Evolutionary conservation across 2,329 filamentous ascomycete genomes (phyloP).

Genomic region (Colletotrichum sp.): DNA sequence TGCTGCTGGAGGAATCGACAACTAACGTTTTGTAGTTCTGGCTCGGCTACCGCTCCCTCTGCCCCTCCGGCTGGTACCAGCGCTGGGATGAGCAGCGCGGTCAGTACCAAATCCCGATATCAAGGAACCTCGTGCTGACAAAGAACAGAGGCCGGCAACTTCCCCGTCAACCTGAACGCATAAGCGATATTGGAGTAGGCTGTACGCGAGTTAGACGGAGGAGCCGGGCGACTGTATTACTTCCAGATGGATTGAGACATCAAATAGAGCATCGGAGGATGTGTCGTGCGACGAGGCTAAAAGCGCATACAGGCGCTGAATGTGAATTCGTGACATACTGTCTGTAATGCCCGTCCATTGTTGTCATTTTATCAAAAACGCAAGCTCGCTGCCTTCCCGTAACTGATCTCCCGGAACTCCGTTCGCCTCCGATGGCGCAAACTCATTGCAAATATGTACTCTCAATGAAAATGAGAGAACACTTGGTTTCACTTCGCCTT

Average conservation of each 20-base stretch:
- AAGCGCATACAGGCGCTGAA: conserved; percentile 6
- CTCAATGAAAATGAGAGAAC: background rate
- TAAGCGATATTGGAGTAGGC: conserved; percentile 38
- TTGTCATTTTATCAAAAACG: background rate
- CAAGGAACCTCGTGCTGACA: conserved; percentile 3
- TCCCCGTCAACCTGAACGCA: conserved; percentile 69
- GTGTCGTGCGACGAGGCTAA: conserved; percentile 15
- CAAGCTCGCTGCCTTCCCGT: background rate
- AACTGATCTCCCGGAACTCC: conserved; percentile 8
- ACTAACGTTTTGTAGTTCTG: conserved; percentile 72
- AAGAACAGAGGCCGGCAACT: conserved; percentile 68
- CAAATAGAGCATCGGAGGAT: conserved; percentile 24
- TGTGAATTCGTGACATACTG: conserved; percentile 10
- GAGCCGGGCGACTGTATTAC: conserved; percentile 38
- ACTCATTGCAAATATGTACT: background rate
- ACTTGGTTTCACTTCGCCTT: background rate
- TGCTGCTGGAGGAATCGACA: conserved; percentile 6
- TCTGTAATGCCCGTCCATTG: background rate
- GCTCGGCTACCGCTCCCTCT: conserved; percentile 95
- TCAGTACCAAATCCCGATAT: conserved; percentile 49
- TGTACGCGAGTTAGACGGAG: conserved; percentile 18
- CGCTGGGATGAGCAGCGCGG: conserved; percentile 98
- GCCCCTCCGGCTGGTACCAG: conserved; percentile 91
- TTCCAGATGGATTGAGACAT: conserved; percentile 30
- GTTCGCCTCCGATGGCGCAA: background rate